Conservation (phyloP, 2,329 filamentous ascomycete species). For the Ascochyta koolunga region DNA sequence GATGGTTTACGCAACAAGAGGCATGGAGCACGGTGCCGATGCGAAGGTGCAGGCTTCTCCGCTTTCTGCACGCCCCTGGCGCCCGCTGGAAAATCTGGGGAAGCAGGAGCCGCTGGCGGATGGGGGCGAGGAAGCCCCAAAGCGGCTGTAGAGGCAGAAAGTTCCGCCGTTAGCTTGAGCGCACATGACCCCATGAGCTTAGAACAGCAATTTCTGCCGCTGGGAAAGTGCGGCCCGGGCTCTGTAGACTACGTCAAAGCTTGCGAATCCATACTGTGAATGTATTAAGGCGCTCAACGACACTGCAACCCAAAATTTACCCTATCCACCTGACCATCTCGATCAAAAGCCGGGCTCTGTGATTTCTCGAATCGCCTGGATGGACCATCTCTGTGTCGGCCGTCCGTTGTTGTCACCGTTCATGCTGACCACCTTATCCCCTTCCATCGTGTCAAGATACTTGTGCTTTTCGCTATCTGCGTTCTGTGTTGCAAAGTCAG, state of each 20-base stretch:
- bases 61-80: constrained; percentile 13
- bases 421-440: constrained; percentile 20
- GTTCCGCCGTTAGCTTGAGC: constrained; percentile 6
- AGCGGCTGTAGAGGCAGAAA: constrained; percentile 7
- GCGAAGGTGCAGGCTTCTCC: constrained; percentile 15
- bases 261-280: neutral
- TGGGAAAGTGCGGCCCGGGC: neutral
- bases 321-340: constrained; percentile 3
- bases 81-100: constrained; percentile 15
- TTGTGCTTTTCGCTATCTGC: constrained; percentile 17
- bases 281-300: constrained; percentile 7
- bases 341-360: constrained; percentile 22
- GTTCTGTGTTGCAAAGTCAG: constrained; percentile 16
- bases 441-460: constrained; percentile 28
- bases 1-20: constrained; percentile 5
- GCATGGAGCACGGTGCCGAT: constrained; percentile 1
- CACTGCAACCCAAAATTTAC: neutral
- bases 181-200: neutral
- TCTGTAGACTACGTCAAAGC: constrained; percentile 1
- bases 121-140: constrained; percentile 3
- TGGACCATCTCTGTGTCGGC: constrained; percentile 31
- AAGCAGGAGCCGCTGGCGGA: constrained; percentile 8
- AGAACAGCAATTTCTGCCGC: constrained; percentile 5
- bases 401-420: constrained; percentile 19
- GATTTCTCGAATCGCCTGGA: constrained; percentile 25